A percentile compares a stretch with the other conserved stretches of the same genome.
Evolutionary conservation across 495 filamentous ascomycete species (phyloP).

Genomic region (Penicillium steckii): DNA sequence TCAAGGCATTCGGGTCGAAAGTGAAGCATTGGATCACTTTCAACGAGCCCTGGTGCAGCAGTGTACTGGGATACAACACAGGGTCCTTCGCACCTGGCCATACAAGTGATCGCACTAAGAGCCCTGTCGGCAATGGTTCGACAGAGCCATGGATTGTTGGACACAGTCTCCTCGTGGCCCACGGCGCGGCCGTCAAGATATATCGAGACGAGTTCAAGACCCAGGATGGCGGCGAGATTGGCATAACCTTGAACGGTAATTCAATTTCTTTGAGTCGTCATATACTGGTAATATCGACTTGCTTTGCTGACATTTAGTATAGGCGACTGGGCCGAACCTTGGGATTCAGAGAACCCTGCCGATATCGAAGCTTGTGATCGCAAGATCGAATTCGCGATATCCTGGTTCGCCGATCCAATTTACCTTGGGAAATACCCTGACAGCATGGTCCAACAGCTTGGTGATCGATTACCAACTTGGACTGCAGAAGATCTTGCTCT

Average conservation of each 20-base stretch:
- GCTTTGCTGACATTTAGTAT: neutral
- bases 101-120: slow-evolving; percentile 49
- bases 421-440: slow-evolving; percentile 76
- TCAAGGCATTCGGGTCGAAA: slow-evolving; percentile 43
- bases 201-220: slow-evolving; percentile 53
- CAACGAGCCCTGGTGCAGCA: slow-evolving; percentile 55
- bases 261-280: neutral
- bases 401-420: slow-evolving; percentile 68
- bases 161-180: slow-evolving; percentile 48
- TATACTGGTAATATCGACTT: neutral
- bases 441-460: slow-evolving; percentile 72
- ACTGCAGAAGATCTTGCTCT: slow-evolving; percentile 63
- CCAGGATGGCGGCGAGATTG: slow-evolving; percentile 48
- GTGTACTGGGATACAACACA: slow-evolving; percentile 51
- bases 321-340: slow-evolving; percentile 64
- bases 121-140: slow-evolving; percentile 45
- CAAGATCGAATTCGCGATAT: slow-evolving; percentile 55
- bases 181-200: slow-evolving; percentile 50
- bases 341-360: slow-evolving; percentile 47
- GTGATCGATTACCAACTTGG: slow-evolving; percentile 65
- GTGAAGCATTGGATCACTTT: slow-evolving; percentile 58
- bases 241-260: slow-evolving; percentile 55
- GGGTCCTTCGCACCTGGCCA: slow-evolving; percentile 52
- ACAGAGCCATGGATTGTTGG: slow-evolving; percentile 53
- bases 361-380: slow-evolving; percentile 52